Conservation (phyloP, 306 rosid species). For the Lagenaria siceraria region DNA sequence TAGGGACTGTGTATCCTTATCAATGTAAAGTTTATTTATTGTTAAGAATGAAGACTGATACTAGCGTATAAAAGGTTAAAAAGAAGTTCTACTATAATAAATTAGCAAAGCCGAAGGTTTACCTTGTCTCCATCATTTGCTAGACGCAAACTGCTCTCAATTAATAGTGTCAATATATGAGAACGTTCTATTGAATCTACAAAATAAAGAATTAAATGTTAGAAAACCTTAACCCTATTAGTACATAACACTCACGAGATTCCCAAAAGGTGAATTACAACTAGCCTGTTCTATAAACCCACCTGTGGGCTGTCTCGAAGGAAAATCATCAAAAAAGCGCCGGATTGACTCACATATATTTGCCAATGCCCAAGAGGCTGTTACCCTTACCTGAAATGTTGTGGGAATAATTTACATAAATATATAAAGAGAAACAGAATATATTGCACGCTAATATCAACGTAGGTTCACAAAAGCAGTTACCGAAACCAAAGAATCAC, state of each 20-base stretch:
- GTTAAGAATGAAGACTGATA: neutral
- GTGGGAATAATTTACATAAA: slow-evolving; percentile 5
- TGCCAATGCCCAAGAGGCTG: slow-evolving; percentile 97
- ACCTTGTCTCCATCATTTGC: slow-evolving; percentile 94
- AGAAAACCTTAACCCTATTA: slow-evolving; percentile 1
- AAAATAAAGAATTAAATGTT: neutral
- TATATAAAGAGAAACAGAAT: neutral
- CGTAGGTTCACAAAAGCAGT: slow-evolving; percentile 4
- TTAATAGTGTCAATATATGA: slow-evolving; percentile 34
- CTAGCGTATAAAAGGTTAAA: neutral
- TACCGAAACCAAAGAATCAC: slow-evolving; percentile 59
- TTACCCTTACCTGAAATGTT: slow-evolving; percentile 58
- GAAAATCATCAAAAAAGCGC: slow-evolving; percentile 33
- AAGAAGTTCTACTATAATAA: neutral
- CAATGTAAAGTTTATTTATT: neutral
- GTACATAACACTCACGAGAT: neutral
- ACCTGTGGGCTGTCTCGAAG: slow-evolving; percentile 36
- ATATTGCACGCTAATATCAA: neutral
- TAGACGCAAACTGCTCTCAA: slow-evolving; percentile 63
- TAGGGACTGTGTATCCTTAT: neutral
- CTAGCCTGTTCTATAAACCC: slow-evolving; percentile 10
- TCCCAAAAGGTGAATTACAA: neutral
- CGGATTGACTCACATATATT: slow-evolving; percentile 76
- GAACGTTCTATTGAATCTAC: slow-evolving; percentile 38
- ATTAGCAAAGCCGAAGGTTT: neutral